Evolutionary conservation across 2,329 filamentous ascomycete genomes (phyloP), one percentile per base, ranked within the genome.

Genomic region (Pseudomassariella vexata): DNA sequence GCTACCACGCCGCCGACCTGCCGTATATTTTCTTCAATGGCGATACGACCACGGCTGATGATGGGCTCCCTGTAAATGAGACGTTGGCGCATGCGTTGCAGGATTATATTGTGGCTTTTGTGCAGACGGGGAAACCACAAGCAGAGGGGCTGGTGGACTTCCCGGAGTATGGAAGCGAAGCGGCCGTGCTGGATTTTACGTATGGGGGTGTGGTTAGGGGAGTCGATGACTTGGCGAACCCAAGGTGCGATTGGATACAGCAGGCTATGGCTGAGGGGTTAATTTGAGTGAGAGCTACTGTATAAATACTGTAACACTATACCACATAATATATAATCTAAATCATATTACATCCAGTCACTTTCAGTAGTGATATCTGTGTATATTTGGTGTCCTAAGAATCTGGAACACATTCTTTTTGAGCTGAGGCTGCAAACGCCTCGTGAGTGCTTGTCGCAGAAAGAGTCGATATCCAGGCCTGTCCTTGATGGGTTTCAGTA

Each of bases 21-120:
- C 38, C 59, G 0, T 76, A 71, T 41, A 71, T 67, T 1, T 76
- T 67, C 52, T 76, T 63, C 53, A 62, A 66, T 26, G 57, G 56
- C 14, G 49, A 52, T 30, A 44, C 42, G 9, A 45, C 47, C 21
- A 49, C 45, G 3, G 25, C 41, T 7, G 37, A 55, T 21, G 34
- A 47, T 35, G 48, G 46, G 8, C 19, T 33, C 2, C 36, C 39
- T 2, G 49, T 60, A 14, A 47, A 59, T 26, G 38, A 39, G 2
- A 44, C 42, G 1, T 32, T 63, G 3, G 60, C 61, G 3, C 34
- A 34, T 5, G 41, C 38, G 5, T 28, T 63, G 28, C 60, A 65
- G 37, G 45, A 50, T 17, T 62, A 59, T 38, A 48, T 63, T 16
- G 48, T 51, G 2, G 44, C 42, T 20, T 64, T 62, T 29, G 53